Conservation (phyloP, 805 yeast species). For the Wickerhamomyces bisporus region DNA sequence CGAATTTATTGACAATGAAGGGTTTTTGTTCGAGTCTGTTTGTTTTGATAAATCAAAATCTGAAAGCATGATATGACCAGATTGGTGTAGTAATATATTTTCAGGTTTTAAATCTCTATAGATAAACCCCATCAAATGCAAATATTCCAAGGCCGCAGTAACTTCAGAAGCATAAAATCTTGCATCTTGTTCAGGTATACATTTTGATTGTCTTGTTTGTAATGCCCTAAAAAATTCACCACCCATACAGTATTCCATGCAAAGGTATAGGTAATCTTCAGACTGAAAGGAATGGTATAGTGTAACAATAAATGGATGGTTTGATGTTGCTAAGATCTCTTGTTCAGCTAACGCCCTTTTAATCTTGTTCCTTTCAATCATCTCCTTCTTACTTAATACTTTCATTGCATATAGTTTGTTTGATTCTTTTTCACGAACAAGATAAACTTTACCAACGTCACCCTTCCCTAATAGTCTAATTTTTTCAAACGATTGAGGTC, state of each 20-base stretch:
- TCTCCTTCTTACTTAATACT: conserved; percentile 81
- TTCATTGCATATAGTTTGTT: conserved; percentile 88
- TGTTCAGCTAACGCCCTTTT: conserved; percentile 95
- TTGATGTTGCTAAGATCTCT: conserved; percentile 89
- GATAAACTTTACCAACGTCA: conserved; percentile 94
- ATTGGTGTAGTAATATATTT: conserved; percentile 87
- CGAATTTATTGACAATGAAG: conserved; percentile 44
- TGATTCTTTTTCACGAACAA: conserved; percentile 77
- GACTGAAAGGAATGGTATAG: conserved; percentile 95
- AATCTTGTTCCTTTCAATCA: conserved; percentile 92
- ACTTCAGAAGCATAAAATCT: conserved; percentile 95
- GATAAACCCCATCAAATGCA: conserved; percentile 95
- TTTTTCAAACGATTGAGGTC: conserved; percentile 84
- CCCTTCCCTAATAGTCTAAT: conserved; percentile 91
- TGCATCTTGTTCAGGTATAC: conserved; percentile 85
- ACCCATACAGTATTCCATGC: conserved; percentile 99
- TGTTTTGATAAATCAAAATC: conserved; percentile 96
- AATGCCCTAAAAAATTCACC: conserved; percentile 97
- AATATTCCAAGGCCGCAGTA: conserved; percentile 90
- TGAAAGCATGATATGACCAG: conserved; percentile 96
- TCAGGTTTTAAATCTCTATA: conserved; percentile 97
- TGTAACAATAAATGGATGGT: conserved; percentile 96
- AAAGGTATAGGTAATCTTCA: conserved; percentile 81
- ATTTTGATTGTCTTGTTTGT: conserved; percentile 83
- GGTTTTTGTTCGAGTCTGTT: conserved; percentile 69